Evolutionary conservation across 306 rosid genomes (phyloP).

Genomic region (Cicer judaicum): DNA sequence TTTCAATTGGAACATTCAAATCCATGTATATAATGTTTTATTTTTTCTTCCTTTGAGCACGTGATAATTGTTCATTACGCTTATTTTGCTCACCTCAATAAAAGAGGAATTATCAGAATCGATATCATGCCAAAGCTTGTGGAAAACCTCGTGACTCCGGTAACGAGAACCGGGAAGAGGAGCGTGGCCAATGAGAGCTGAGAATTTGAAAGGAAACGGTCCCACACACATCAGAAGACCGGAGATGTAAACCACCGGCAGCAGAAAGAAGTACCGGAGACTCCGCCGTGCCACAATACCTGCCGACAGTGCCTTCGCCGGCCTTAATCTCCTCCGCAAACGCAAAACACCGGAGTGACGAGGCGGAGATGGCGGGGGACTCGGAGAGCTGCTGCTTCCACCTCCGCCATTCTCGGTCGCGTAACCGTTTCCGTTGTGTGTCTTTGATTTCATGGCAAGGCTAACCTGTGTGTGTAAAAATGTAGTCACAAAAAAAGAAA

Average conservation of each 20-base stretch:
- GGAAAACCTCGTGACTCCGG: constrained; percentile 71
- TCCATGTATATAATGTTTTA: not conserved
- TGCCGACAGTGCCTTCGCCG: constrained; percentile 59
- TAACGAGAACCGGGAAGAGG: constrained; percentile 86
- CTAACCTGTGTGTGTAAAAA: not conserved
- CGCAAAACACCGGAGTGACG: constrained; percentile 54
- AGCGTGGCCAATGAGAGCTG: constrained; percentile 61
- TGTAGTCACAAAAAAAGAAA: not conserved
- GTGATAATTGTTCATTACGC: constrained; percentile 1
- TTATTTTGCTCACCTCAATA: constrained; percentile 57
- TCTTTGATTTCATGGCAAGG: constrained; percentile 65
- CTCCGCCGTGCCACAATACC: constrained; percentile 65
- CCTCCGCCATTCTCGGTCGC: constrained; percentile 54
- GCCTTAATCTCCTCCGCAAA: constrained; percentile 65
- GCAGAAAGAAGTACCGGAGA: constrained; percentile 71
- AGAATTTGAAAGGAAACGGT: constrained; percentile 59
- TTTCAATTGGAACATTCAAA: not conserved
- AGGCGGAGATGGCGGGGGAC: constrained; percentile 88
- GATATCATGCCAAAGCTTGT: constrained; percentile 65
- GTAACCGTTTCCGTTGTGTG: constrained; percentile 55
- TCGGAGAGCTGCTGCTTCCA: constrained; percentile 74
- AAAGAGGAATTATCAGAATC: constrained; percentile 74
- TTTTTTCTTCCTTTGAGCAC: not conserved
- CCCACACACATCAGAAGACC: constrained; percentile 90
- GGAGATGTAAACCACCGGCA: constrained; percentile 77